Conservation (phyloP, 2,329 filamentous ascomycete species). For the Aspergillus piperis region DNA sequence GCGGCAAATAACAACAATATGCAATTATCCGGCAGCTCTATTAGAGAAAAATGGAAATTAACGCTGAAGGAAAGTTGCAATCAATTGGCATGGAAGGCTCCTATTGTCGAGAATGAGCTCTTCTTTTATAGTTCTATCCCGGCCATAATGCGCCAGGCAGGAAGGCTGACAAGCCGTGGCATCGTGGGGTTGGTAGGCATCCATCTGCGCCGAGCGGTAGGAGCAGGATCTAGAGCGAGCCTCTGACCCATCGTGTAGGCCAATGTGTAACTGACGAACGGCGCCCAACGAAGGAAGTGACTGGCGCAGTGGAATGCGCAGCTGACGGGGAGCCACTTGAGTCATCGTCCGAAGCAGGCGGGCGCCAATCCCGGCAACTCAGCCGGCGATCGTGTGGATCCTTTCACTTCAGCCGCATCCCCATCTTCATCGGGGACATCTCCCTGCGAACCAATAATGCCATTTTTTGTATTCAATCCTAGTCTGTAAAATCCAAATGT, state of each 20-base stretch:
- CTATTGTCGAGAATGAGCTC: not conserved
- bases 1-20: not conserved
- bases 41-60: not conserved
- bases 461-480: not conserved
- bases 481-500: not conserved
- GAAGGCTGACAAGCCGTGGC: not conserved
- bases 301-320: not conserved
- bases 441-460: not conserved
- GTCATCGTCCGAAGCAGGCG: not conserved
- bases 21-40: not conserved
- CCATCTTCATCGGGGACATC: not conserved
- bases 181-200: not conserved
- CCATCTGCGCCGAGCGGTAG: not conserved
- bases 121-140: not conserved
- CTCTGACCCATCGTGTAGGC: not conserved
- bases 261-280: not conserved
- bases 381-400: not conserved
- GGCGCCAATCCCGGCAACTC: not conserved
- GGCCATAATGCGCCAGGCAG: not conserved
- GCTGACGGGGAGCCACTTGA: conserved; percentile 1
- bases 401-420: not conserved
- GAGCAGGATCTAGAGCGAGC: not conserved
- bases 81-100: not conserved
- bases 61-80: not conserved
- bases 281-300: not conserved